Percentiles rank a stretch among this genome's conserved stretches.
Conservation (phyloP, 108 stramenopile species). For the Pseudonitzschia delicatissima region DNA sequence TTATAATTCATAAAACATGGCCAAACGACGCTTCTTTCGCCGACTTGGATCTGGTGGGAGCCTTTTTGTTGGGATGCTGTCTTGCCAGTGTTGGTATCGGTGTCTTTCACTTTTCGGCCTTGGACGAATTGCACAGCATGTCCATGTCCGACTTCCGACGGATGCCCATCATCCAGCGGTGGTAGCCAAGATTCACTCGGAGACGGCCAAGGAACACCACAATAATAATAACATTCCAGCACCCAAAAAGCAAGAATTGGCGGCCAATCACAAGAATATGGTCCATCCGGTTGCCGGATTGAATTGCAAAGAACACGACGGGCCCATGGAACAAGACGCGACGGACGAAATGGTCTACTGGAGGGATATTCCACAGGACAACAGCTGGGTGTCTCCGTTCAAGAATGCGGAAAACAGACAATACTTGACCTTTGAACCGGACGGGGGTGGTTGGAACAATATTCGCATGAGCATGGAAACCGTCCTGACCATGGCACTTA, state of each 20-base stretch:
- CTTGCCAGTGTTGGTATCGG: background rate
- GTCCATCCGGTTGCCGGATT: constrained; percentile 53
- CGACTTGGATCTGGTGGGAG: constrained; percentile 2
- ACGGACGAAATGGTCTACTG: constrained; percentile 87
- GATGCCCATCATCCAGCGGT: background rate
- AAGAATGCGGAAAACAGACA: constrained; percentile 28
- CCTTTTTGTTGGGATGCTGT: constrained; percentile 13
- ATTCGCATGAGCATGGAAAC: constrained; percentile 75
- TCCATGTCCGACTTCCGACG: background rate
- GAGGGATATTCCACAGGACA: constrained; percentile 75
- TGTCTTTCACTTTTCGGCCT: background rate
- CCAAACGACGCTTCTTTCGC: too few species aligned
- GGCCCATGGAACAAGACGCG: constrained; percentile 47
- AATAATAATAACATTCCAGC: background rate
- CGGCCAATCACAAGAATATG: constrained; percentile 8
- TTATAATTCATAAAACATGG: too few species aligned
- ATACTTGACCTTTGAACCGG: constrained; percentile 94
- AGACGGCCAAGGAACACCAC: background rate
- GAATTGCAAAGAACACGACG: constrained; percentile 67
- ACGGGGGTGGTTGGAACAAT: constrained; percentile 89
- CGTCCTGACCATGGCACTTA: constrained; percentile 67
- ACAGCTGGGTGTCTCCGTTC: constrained; percentile 59
- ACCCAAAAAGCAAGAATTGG: background rate
- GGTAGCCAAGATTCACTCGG: background rate
- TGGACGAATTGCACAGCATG: background rate